Evolutionary conservation across 345 rosid genomes (phyloP).

Genomic region (Eucalyptus pauciflora): DNA sequence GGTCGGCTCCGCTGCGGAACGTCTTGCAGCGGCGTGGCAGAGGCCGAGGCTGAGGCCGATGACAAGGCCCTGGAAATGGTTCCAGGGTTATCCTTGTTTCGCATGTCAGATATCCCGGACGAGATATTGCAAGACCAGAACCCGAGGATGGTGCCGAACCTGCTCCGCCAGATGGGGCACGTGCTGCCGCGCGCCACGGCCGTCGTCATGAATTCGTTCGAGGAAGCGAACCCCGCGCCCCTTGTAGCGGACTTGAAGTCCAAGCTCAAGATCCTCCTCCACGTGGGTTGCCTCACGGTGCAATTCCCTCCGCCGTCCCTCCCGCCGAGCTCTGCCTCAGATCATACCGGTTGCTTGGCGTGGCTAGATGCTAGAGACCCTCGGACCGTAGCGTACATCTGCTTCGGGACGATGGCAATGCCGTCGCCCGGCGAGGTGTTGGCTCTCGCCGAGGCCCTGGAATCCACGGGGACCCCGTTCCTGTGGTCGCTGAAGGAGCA

Average conservation of each 20-base stretch:
- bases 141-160: not conserved
- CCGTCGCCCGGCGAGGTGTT: constrained; percentile 28
- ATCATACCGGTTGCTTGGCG: constrained; percentile 27
- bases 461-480: constrained; percentile 17
- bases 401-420: constrained; percentile 32
- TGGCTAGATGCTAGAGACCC: constrained; percentile 35
- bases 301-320: not conserved
- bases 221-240: not conserved
- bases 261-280: not conserved
- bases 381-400: constrained; percentile 33
- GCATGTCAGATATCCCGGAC: not conserved
- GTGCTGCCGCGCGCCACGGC: not conserved
- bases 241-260: not conserved
- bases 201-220: not conserved
- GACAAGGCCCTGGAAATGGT: not conserved
- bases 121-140: not conserved
- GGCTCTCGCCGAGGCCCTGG: constrained; percentile 42
- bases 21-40: not conserved
- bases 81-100: not conserved
- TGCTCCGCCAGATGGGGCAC: not conserved
- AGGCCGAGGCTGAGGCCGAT: not conserved
- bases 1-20: not conserved
- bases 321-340: not conserved
- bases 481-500: constrained; percentile 6
- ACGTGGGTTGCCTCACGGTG: not conserved